Conservation (phyloP, 495 filamentous ascomycete species). For the Haplographium delicatum region DNA sequence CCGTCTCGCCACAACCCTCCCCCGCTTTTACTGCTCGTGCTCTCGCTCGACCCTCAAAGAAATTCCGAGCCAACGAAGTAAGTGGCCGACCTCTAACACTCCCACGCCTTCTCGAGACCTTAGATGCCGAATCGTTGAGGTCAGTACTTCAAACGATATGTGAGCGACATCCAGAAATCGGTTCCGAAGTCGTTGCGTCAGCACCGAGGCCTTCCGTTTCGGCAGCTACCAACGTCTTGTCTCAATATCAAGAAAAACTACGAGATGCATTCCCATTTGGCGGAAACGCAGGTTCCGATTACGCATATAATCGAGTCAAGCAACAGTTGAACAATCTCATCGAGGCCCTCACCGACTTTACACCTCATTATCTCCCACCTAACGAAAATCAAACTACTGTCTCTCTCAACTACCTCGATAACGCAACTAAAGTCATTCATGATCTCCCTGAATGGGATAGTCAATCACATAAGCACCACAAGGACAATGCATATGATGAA, state of each 20-base stretch:
- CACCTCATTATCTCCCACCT: slow-evolving; percentile 89
- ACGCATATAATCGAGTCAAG: slow-evolving; percentile 89
- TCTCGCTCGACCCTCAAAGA: slow-evolving; percentile 58
- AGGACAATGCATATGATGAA: slow-evolving; percentile 92
- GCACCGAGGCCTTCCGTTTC: slow-evolving; percentile 80
- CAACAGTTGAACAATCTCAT: slow-evolving; percentile 74
- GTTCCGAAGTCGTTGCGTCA: slow-evolving; percentile 73
- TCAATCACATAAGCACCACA: slow-evolving; percentile 81
- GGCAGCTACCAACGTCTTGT: slow-evolving; percentile 72
- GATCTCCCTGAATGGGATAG: slow-evolving; percentile 81
- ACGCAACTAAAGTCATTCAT: slow-evolving; percentile 84
- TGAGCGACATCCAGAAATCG: slow-evolving; percentile 77
- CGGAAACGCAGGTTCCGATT: slow-evolving; percentile 75
- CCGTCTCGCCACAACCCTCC: slow-evolving; percentile 73
- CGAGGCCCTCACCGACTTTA: slow-evolving; percentile 88
- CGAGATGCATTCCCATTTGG: slow-evolving; percentile 84
- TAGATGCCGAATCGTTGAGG: slow-evolving; percentile 77
- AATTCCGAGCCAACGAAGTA: slow-evolving; percentile 58
- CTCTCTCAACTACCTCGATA: slow-evolving; percentile 81
- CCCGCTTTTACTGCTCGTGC: slow-evolving; percentile 63
- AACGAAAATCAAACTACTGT: slow-evolving; percentile 73
- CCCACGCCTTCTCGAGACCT: slow-evolving; percentile 81
- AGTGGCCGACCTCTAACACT: slow-evolving; percentile 75
- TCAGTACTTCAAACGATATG: slow-evolving; percentile 80
- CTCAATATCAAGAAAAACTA: slow-evolving; percentile 72